Base-by-base conservation (phyloP, 139 green algal species). In the Dunaliella sp. region DNA sequence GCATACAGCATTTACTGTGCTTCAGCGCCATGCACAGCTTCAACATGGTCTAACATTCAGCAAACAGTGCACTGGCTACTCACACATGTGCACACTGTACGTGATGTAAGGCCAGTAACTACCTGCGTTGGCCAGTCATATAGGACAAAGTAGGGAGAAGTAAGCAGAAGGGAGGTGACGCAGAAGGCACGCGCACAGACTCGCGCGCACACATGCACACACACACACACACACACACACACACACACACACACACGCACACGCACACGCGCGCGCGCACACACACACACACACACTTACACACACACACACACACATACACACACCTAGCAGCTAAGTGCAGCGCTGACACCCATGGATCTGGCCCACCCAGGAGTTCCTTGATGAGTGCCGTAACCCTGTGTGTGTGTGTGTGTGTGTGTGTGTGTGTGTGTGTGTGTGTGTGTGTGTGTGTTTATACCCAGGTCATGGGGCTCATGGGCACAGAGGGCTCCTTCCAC, bases 281-380 rank as follows among this genome's bases (percentile, higher is more conserved):
- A 16, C 48, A 65, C 7, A 65, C 16, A 16, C 48, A 26, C 48
- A 7, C 48, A 65, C 16, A 16, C 16, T 65, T 7, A 7, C 16
- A 16, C 48, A 26, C 48, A 26, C 16, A 16, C 48, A 65, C 7
- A 26, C 7, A 65, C 7, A 16, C 48, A 26, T 65, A 7, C 48
- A 65, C 48, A 65, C 16, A 65, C 48, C 48, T 65, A 16, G 48
- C 48, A 65, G 88, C 36, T 31, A 92, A 59, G 83, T 90, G 86
- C 31, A 92, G 86, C 38, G 88, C 75, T 0, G 88, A 89, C 0
- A 92, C 74, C 81, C 81, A 90, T 28, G 86, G 86, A 78, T 92
- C 65, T 0, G 88, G 88, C 16, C 73, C 34, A 0, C 30, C 48
- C 48, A 65, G 7, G 7, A 65, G 16, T 26, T 65, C 48, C 48